phyloP scores from a whole-genome alignment of 2,329 filamentous ascomycete species.

The Ceratocystis destructans region DNA sequence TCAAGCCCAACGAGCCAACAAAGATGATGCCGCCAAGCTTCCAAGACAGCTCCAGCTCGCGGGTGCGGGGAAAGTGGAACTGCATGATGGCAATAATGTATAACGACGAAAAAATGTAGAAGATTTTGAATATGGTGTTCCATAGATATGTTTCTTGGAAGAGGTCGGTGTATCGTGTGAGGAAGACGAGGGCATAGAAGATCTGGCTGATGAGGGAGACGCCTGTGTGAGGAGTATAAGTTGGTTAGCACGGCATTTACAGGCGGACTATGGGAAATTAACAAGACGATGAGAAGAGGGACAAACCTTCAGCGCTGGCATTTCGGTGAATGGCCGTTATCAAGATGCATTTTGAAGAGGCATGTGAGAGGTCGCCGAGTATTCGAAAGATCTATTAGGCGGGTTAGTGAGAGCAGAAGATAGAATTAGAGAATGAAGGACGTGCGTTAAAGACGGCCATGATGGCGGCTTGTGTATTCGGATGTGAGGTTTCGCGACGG shows the following conservation, averaged over 20 bases:
- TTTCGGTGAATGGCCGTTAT: constrained; percentile 85
- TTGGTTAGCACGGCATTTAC: too few relatives aligned
- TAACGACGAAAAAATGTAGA: constrained; percentile 71
- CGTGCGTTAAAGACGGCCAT: constrained; percentile 32
- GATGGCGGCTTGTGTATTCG: constrained; percentile 19
- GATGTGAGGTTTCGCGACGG: background rate
- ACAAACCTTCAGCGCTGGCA: constrained; percentile 59
- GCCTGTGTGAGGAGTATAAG: constrained; percentile 34
- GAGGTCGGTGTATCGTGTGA: constrained; percentile 74
- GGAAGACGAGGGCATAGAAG: constrained; percentile 76
- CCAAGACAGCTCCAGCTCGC: constrained; percentile 87
- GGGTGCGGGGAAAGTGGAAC: constrained; percentile 69
- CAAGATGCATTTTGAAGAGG: constrained; percentile 75
- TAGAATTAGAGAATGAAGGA: background rate
- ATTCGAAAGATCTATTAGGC: constrained; percentile 52
- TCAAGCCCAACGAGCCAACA: constrained; percentile 48
- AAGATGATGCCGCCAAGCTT: constrained; percentile 65
- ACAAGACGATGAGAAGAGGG: background rate
- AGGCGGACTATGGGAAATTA: too few relatives aligned
- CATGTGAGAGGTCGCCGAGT: constrained; percentile 70
- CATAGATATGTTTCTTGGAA: constrained; percentile 46
- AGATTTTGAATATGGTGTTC: constrained; percentile 76
- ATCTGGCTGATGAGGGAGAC: constrained; percentile 85
- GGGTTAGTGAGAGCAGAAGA: background rate
- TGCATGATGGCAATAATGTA: constrained; percentile 86